Evolutionary conservation across 2,329 filamentous ascomycete species (phyloP), one percentile per base, ranked within the genome.

Genomic region (Chrysoporthe cubensis): DNA sequence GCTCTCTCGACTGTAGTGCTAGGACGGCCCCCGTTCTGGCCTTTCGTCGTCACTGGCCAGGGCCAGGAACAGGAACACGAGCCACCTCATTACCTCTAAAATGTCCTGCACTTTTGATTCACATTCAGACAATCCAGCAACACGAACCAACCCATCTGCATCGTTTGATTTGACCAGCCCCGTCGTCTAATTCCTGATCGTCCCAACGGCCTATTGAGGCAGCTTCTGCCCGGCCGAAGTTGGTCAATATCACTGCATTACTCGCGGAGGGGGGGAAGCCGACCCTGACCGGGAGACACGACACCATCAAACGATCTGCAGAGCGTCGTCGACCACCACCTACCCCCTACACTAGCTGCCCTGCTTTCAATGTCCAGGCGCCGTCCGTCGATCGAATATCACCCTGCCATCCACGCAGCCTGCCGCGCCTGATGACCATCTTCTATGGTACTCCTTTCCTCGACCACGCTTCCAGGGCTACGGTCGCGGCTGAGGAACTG

Each of bases 311-410:
- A 54, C 21, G 42, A 65, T 57, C 56, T 64, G 54, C 67, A 64
- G 37, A 61, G 64, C 61, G 48, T 50, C 64, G 61, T 66, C 54
- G 21, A 66, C 52, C 59, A 56, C 52, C 67, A 60, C 64, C 64
- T 48, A 66, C 62, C 65, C 68, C 62, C 67, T 67, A 68, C 66
- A 52, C 68, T 66, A 69, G 62, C 62, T 69, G 62, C 68, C 66
- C 62, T 66, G 65, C 67, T 70, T 59, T 61, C 62, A 42, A 37
- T 54, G 43, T 67, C 48, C 59, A 57, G 44, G 7, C 48, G 16
- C 61, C 13, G n/a, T 57, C 43, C 65, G 64, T 65, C 66, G 42
- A 61, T 61, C 60, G 43, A 56, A 65, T 60, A 44, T 62, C 18
- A 67, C 59, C 65, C 48, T 61, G 54, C 60, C 68, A 52, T 62